These are phyloP conservation scores for Cryomyces minteri DNA, from an alignment of 495 filamentous ascomycete genomes.

Conservation along the genomic window DNA sequence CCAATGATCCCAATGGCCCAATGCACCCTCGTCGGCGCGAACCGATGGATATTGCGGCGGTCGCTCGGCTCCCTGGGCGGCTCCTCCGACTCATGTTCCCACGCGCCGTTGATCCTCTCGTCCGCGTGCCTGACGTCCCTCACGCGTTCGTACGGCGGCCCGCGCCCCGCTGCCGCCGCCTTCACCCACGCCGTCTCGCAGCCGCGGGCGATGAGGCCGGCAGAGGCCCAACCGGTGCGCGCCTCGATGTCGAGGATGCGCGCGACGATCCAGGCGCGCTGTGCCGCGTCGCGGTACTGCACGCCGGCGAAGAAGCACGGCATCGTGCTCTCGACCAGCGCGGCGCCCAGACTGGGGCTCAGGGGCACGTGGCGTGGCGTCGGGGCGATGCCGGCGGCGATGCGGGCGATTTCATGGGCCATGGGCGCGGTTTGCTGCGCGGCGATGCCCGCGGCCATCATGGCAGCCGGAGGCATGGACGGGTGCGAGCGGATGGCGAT, in stretches of 20 bases:
- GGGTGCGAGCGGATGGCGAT: conserved; percentile 64
- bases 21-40: conserved; percentile 22
- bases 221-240: conserved; percentile 73
- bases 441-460: conserved; percentile 60
- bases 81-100: conserved; percentile 5
- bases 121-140: conserved; percentile 11
- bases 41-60: conserved; percentile 30
- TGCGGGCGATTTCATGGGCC: conserved; percentile 61
- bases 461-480: conserved; percentile 78
- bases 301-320: conserved; percentile 74
- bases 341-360: conserved; percentile 64
- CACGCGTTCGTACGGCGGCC: conserved; percentile 45
- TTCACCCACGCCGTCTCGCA: conserved; percentile 73
- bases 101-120: conserved; percentile 7
- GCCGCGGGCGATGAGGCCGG: conserved; percentile 57
- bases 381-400: conserved; percentile 63
- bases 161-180: conserved; percentile 48
- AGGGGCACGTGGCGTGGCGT: conserved; percentile 32
- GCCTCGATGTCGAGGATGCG: conserved; percentile 57
- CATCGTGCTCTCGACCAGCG: conserved; percentile 61
- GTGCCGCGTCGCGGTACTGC: conserved; percentile 50
- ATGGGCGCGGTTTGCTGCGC: conserved; percentile 47
- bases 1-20: conserved; percentile 43
- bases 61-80: conserved; percentile 23
- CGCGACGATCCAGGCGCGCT: conserved; percentile 58